phyloP scores from a whole-genome alignment of 495 filamentous ascomycete species.

The Usnea hakonensis region DNA sequence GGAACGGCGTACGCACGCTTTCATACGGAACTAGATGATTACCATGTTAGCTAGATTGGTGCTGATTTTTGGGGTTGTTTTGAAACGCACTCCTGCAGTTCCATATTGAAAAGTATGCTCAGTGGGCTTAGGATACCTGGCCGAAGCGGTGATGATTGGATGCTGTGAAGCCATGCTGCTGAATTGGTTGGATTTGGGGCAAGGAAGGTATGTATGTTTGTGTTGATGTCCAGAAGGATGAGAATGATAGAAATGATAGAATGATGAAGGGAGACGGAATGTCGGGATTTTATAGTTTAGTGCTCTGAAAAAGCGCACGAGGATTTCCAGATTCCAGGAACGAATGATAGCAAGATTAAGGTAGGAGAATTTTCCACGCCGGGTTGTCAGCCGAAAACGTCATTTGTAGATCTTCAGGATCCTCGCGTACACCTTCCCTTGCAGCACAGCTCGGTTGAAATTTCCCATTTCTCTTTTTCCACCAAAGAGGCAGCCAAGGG shows the following conservation, averaged over 20 bases:
- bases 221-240: neutral
- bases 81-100: conserved; percentile 70
- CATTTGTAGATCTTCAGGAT: conserved; percentile 7
- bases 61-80: conserved; percentile 10
- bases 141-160: conserved; percentile 50
- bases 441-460: conserved; percentile 23
- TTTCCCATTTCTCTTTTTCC: too few relatives aligned
- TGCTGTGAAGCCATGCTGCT: conserved; percentile 21
- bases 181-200: neutral
- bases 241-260: conserved; percentile 18
- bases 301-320: conserved; percentile 2
- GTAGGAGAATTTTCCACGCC: neutral
- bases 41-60: conserved; percentile 23
- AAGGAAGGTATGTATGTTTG: too few relatives aligned
- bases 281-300: conserved; percentile 21
- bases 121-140: conserved; percentile 62
- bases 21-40: conserved; percentile 62
- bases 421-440: conserved; percentile 32
- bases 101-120: conserved; percentile 80
- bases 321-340: neutral
- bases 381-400: conserved; percentile 1
- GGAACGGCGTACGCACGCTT: conserved; percentile 49
- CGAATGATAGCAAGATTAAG: neutral
- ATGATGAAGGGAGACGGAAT: conserved; percentile 24
- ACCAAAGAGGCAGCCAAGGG: too few relatives aligned